Percentiles rank a stretch among this genome's conserved stretches.
Evolutionary conservation across 2,329 filamentous ascomycete genomes (phyloP).

Genomic region (Diaporthe amygdali): DNA sequence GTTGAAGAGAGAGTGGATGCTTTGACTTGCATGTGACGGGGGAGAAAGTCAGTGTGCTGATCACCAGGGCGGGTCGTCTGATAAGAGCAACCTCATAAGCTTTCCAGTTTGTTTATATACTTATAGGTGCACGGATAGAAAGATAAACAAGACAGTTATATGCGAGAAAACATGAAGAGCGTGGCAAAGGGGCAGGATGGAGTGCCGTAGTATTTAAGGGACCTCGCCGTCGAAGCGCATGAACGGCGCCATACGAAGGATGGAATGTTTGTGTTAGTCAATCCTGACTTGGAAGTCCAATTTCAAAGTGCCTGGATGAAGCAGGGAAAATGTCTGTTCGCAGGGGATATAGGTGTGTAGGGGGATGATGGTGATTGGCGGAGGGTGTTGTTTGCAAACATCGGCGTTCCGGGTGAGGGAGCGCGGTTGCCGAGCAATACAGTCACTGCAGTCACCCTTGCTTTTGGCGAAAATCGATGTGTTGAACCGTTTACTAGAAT

Average conservation of each 20-base stretch:
- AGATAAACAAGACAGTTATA: neutral
- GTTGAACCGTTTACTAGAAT: neutral
- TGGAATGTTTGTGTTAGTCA: neutral
- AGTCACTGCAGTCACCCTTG: too few relatives aligned
- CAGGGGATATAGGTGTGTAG: neutral
- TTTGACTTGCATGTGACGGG: neutral
- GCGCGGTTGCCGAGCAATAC: conserved; percentile 21
- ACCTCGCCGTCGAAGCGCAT: neutral
- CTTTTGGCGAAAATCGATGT: neutral
- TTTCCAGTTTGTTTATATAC: neutral
- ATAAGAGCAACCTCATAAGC: neutral
- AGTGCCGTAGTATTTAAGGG: neutral
- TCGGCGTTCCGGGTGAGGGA: neutral
- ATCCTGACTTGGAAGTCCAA: neutral
- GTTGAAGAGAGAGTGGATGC: neutral
- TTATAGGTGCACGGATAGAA: neutral
- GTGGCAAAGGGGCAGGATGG: neutral
- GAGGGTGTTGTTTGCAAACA: neutral
- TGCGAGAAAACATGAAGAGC: neutral
- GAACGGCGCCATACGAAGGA: neutral
- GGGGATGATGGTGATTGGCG: conserved; percentile 9
- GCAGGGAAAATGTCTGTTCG: neutral
- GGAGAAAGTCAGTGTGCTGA: neutral
- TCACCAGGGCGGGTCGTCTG: neutral
- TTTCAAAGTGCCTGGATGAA: neutral